Evolutionary conservation across 768 basidiomycete genomes (phyloP).

Genomic region (Kwoniella sp.): DNA sequence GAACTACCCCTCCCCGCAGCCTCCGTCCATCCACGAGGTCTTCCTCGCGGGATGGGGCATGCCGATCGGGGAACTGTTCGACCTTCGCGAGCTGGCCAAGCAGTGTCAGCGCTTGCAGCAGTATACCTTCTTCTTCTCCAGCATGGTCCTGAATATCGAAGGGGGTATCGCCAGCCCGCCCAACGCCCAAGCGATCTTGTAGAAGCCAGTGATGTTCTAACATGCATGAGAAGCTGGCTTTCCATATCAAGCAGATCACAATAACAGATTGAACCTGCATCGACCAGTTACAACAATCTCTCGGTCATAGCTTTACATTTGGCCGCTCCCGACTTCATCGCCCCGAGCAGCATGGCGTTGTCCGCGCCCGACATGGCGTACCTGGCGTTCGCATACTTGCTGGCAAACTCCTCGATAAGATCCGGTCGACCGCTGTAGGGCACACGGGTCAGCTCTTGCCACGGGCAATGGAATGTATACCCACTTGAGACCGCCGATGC

Average conservation of each 20-base stretch:
- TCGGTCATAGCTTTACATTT: constrained; percentile 6
- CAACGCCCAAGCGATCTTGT: constrained; percentile 32
- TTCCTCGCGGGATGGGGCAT: constrained; percentile 33
- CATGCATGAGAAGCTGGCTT: neutral
- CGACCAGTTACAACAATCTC: too few species aligned
- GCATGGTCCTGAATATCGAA: constrained; percentile 24
- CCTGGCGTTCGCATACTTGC: constrained; percentile 16
- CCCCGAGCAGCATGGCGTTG: constrained; percentile 20
- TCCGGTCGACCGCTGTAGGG: constrained; percentile 21
- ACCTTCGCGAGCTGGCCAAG: constrained; percentile 17
- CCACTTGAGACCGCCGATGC: constrained; percentile 37
- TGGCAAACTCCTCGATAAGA: constrained; percentile 31
- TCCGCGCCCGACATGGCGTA: constrained; percentile 36
- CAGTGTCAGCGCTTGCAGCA: constrained; percentile 16
- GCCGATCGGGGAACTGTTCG: constrained; percentile 34
- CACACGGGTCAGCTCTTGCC: neutral
- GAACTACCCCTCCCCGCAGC: constrained; percentile 11
- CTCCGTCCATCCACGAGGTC: constrained; percentile 21
- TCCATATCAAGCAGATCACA: too few species aligned
- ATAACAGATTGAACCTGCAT: too few species aligned
- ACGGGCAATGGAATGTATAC: neutral
- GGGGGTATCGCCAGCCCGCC: constrained; percentile 35
- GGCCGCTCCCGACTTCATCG: constrained; percentile 15
- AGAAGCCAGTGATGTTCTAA: neutral
- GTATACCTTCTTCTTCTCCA: constrained; percentile 33